Base-by-base conservation (phyloP, 495 filamentous ascomycete genomes). In the Podospora didyma region DNA sequence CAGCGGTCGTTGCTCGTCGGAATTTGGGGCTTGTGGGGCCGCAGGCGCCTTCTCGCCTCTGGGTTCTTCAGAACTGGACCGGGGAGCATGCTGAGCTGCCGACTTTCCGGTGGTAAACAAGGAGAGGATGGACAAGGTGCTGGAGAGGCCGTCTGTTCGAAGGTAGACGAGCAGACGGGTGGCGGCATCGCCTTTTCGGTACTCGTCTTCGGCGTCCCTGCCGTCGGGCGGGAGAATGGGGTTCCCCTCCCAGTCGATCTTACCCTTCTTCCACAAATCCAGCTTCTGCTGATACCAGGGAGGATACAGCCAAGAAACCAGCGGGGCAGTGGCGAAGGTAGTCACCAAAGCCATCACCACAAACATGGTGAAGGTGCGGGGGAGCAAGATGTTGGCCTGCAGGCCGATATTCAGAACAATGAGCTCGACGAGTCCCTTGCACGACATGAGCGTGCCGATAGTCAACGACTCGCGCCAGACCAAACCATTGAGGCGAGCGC, bases 401-500 rank as follows among this genome's bases (percentile, higher is more conserved):
- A 95, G 79, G 16, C 92, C 92, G 66, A 97, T 95, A 63, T 97
- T 97, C 85, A 97, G 69, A 1, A 96, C 92, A 70, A 97, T 97
- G 41, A 96, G 77, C 70, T 97, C 92, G 0, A 96, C 89, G 53
- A 97, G 77, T 49, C 92, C 92, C 70, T 97, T 97, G 69, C 92
- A 97, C 69, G 89, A 94, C 92, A 97, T 97, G 65, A 97, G 70
- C 22, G 87, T 83, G 31, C 92, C 92, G 61, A 97, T 92, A 7
- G 89, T 85, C 23, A 94, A 83, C 60, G 89, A 92, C 71, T 97
- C 92, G 59, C 92, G 80, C 92, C 92, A 97, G 12, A 96, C 78
- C 35, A 96, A 74, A 2, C 88, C 90, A 66, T 82, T 88, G 4
- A 80, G 55, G 49, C 84, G 81, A 3, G 92, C 90, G 7, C 92